Base-by-base conservation (phyloP, 2,329 filamentous ascomycete species). In the Claviceps humidiphila region DNA sequence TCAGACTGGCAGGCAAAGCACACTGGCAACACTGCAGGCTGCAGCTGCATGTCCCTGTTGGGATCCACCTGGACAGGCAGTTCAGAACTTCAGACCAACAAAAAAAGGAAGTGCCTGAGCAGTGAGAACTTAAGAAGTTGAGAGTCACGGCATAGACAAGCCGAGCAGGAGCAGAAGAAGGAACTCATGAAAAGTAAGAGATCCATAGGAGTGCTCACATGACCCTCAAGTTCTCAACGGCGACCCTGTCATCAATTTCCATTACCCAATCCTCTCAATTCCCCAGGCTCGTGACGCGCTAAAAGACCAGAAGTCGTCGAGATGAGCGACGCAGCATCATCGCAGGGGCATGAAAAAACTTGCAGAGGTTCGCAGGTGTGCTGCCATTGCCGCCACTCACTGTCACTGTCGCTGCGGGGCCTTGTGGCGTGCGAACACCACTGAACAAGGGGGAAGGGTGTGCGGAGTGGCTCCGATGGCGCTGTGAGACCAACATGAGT, bases 251-350 rank as follows among this genome's bases (percentile, higher is more conserved):
- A 24, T 44, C 38, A 49, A 51, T 57, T 57, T 56, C 45, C 53
- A 57, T 57, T 57, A 57, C 56, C 39, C 50, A 57, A 57, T 54
- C 47, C 22, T 48, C 46, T 50, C 41, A 5, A 16, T 40, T 11
- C 11, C 4, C 9, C 24, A 20, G 51, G 51, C 39, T 51, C 47
- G 50, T 22, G 46, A 13, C 39, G 45, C 55, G 51, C 53, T 52
- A 20, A 22, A 20, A 44, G 42, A 22, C 13, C 20, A 44, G 42
- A 26, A 24, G 20, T 44, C 30, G 30, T 34, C 9, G 30, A 34
- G 30, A 34, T 34, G 30, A 34, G 30, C 30, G 30, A 34, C 30
- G 30, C 30, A 11, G 30, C 30, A 34, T 11, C 30, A 34, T 34
- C 30, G 30, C 30, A 34, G 30, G 30, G 30, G 30, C 9, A 34